Percentiles rank a stretch among this genome's conserved stretches.
phyloP scores from a whole-genome alignment of 2,329 filamentous ascomycete genomes.

The Trichoderma simmonsii region DNA sequence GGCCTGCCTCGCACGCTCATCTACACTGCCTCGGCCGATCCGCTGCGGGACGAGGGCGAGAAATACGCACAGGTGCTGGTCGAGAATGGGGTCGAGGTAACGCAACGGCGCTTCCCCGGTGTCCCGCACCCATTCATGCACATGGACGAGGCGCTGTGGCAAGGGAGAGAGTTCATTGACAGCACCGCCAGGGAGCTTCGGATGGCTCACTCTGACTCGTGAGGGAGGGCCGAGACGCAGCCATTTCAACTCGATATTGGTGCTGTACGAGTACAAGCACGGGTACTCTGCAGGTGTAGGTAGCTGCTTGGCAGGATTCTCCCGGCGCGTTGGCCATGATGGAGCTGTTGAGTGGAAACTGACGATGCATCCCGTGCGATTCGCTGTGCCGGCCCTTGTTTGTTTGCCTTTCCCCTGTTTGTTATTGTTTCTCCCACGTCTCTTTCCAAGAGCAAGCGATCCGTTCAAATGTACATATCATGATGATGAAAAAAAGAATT shows the following conservation, averaged over 20 bases:
- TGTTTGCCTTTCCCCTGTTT: not conserved
- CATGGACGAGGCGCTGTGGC: slow-evolving; percentile 41
- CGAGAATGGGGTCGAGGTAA: slow-evolving; percentile 44
- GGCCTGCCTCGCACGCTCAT: slow-evolving; percentile 39
- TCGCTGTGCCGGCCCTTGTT: not conserved
- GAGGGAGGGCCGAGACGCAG: not conserved
- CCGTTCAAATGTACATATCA: not conserved
- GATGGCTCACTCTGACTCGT: slow-evolving; percentile 25
- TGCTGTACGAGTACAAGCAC: not conserved
- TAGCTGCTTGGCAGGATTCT: not conserved
- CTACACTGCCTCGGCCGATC: slow-evolving; percentile 44
- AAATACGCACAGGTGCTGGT: slow-evolving; percentile 43
- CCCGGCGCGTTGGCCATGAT: not conserved
- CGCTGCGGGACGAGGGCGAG: slow-evolving; percentile 48
- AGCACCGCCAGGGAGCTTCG: slow-evolving; percentile 33
- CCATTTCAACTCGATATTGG: not conserved
- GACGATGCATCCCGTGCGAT: not conserved
- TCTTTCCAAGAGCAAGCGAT: not conserved
- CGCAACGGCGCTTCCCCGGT: slow-evolving; percentile 43
- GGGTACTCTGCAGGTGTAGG: no score
- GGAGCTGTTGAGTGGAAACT: not conserved
- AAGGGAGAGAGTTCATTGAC: slow-evolving; percentile 35
- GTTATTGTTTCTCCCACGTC: not conserved
- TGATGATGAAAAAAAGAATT: not conserved
- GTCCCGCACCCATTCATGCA: slow-evolving; percentile 51